These are phyloP conservation scores for Boechera retrofracta DNA, from an alignment of 345 rosid species.

Conservation along the genomic window DNA sequence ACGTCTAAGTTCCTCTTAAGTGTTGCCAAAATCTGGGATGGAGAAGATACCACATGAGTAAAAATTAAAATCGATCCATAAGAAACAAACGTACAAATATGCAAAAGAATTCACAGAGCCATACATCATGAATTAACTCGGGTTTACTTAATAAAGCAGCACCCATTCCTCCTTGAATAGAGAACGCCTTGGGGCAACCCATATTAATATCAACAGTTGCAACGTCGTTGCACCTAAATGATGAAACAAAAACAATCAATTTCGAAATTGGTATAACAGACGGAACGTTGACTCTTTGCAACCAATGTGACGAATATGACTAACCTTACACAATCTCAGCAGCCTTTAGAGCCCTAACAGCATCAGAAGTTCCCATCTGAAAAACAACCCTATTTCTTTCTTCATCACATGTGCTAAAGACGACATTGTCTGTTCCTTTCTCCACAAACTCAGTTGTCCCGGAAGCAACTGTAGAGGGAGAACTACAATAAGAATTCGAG, in stretches of 20 bases:
- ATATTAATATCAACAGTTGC: constrained; percentile 88
- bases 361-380: constrained; percentile 96
- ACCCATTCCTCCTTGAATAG: constrained; percentile 97
- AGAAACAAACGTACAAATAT: neutral
- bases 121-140: constrained; percentile 87
- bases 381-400: constrained; percentile 73
- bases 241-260: neutral
- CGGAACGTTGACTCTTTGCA: neutral
- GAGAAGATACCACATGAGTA: constrained; percentile 24
- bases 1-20: constrained; percentile 79
- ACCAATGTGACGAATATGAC: neutral
- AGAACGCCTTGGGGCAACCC: constrained; percentile 96
- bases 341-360: constrained; percentile 84
- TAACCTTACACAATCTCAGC: constrained; percentile 76
- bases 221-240: constrained; percentile 77
- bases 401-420: constrained; percentile 76
- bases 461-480: constrained; percentile 53
- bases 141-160: constrained; percentile 88
- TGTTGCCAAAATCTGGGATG: constrained; percentile 73
- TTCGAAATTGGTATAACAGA: neutral
- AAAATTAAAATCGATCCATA: constrained; percentile 1
- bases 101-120: constrained; percentile 21
- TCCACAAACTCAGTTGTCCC: constrained; percentile 85
- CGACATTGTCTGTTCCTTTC: constrained; percentile 78
- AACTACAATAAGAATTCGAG: constrained; percentile 37